Conservation (phyloP, 257 asterid genomes). For the Nicotiana tabacum region DNA sequence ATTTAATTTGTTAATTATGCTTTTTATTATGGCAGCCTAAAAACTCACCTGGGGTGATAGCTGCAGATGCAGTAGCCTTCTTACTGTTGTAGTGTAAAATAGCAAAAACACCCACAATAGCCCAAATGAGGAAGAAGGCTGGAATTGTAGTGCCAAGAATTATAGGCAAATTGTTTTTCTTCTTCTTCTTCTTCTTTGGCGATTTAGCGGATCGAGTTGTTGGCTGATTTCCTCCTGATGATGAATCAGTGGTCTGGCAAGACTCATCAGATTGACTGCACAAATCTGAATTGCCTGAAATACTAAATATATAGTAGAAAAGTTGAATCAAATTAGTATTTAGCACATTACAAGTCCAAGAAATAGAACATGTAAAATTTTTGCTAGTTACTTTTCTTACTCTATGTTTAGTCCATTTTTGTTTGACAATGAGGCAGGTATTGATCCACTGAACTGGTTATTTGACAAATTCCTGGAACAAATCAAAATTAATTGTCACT, state of each 20-base stretch:
- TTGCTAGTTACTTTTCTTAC: slow-evolving; percentile 24
- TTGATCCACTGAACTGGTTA: slow-evolving; percentile 44
- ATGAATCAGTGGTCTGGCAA: slow-evolving; percentile 22
- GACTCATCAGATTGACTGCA: slow-evolving; percentile 33
- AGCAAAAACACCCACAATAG: slow-evolving; percentile 15
- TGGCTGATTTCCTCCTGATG: slow-evolving; percentile 1
- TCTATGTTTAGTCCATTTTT: slow-evolving; percentile 31
- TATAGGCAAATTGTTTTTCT: slow-evolving; percentile 18
- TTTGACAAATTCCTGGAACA: slow-evolving; percentile 47
- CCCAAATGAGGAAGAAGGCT: slow-evolving; percentile 26
- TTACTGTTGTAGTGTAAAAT: slow-evolving; percentile 17
- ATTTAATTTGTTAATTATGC: no score
- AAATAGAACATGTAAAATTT: neutral
- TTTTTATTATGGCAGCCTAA: no score
- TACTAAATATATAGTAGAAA: slow-evolving; percentile 18
- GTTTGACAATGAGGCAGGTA: slow-evolving; percentile 46
- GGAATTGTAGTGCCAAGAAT: slow-evolving; percentile 35
- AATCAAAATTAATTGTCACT: neutral
- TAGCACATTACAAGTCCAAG: neutral
- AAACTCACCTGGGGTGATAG: no score
- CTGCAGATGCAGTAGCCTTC: neutral
- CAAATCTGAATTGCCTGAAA: slow-evolving; percentile 43
- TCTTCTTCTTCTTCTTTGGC: slow-evolving; percentile 13
- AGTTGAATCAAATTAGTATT: neutral
- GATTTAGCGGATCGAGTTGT: neutral